Percentiles rank a stretch among this genome's conserved stretches.
These are phyloP conservation scores for Candida pini DNA, from an alignment of 805 yeast species.

Conservation along the genomic window DNA sequence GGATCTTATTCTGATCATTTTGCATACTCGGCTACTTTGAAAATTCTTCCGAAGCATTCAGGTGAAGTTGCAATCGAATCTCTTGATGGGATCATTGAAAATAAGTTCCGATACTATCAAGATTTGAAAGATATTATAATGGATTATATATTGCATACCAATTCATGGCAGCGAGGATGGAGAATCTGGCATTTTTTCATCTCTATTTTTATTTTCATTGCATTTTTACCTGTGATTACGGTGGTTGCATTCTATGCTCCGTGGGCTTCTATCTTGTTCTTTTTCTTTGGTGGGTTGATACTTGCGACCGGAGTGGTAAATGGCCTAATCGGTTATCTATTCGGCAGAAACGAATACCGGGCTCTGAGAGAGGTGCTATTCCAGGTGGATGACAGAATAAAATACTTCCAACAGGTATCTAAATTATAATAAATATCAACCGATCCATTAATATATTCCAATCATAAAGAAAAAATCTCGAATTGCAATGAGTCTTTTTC, in stretches of 20 bases:
- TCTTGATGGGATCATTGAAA: conserved; percentile 3
- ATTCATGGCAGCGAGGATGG: conserved; percentile 57
- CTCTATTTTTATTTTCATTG: conserved; percentile 49
- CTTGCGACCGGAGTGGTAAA: conserved; percentile 64
- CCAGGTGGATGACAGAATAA: conserved; percentile 45
- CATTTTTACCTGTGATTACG: conserved; percentile 47
- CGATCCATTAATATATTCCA: too few relatives aligned
- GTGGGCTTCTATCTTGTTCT: conserved; percentile 66
- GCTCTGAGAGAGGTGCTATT: conserved; percentile 69
- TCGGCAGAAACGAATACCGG: conserved; percentile 75
- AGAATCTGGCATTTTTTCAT: conserved; percentile 58
- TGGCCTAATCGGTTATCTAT: conserved; percentile 72
- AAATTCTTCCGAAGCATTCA: conserved; percentile 19
- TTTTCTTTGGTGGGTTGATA: conserved; percentile 48
- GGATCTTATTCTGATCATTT: conserved; percentile 92
- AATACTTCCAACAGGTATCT: too few relatives aligned
- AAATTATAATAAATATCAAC: too few relatives aligned
- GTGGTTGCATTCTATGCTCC: conserved; percentile 50
- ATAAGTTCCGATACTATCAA: conserved; percentile 33
- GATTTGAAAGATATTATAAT: conserved; percentile 44
- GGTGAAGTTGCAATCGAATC: background rate
- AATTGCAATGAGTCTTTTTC: too few relatives aligned
- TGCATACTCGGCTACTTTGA: conserved; percentile 55
- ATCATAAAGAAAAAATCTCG: too few relatives aligned
- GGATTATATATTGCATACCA: conserved; percentile 43